A percentile compares a stretch with the other conserved stretches of the same genome.
phyloP scores from a whole-genome alignment of 257 asterid species.

The Ajuga chamaepitys region DNA sequence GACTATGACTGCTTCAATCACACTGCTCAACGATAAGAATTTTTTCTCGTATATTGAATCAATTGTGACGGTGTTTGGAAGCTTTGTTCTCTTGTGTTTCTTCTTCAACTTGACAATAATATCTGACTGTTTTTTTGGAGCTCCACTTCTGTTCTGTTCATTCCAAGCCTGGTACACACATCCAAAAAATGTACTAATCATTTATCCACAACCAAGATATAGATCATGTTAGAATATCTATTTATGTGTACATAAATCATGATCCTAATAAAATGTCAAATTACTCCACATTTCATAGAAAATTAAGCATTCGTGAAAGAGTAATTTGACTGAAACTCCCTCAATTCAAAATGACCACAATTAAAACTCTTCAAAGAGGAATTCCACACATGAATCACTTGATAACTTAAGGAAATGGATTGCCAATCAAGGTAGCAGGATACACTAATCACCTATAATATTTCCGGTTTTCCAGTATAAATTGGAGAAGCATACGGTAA shows the following conservation, averaged over 20 bases:
- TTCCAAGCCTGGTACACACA: constrained; percentile 68
- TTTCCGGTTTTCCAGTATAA: background rate
- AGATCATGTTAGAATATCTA: background rate
- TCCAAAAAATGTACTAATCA: constrained; percentile 9
- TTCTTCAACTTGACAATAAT: constrained; percentile 48
- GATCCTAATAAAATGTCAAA: background rate
- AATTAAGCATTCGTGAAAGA: background rate
- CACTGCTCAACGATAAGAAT: constrained; percentile 67
- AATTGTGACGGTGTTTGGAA: constrained; percentile 57
- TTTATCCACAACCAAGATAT: background rate
- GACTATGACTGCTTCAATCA: constrained; percentile 81
- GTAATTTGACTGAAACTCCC: background rate
- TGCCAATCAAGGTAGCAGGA: background rate
- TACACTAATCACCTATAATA: background rate
- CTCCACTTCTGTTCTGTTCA: constrained; percentile 71
- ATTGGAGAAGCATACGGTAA: background rate
- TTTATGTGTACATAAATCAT: background rate
- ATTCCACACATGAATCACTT: background rate
- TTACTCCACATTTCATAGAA: background rate
- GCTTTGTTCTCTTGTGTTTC: constrained; percentile 66
- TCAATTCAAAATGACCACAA: background rate
- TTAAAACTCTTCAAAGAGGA: background rate
- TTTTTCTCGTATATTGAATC: constrained; percentile 83
- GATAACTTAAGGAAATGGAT: background rate
- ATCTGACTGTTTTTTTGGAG: constrained; percentile 69